These are phyloP conservation scores for Limtongia smithiae DNA, from an alignment of 805 yeast species.

Conservation along the genomic window DNA sequence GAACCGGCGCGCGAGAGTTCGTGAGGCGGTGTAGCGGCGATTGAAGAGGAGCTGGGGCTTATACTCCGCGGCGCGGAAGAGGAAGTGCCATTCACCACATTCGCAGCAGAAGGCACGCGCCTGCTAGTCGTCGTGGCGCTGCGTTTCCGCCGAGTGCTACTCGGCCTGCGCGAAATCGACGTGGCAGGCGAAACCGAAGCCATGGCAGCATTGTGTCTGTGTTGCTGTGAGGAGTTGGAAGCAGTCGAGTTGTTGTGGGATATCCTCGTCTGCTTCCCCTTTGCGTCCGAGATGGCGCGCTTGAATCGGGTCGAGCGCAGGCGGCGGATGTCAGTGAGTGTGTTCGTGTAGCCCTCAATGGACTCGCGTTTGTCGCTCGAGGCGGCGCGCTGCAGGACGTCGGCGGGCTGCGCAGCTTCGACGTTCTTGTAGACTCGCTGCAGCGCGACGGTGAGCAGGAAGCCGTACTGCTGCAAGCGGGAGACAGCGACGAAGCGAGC, in stretches of 20 bases:
- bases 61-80: too few species aligned
- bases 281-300: conserved; percentile 43
- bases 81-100: too few species aligned
- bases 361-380: conserved; percentile 23
- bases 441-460: conserved; percentile 77
- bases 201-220: neutral
- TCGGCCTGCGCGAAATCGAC: neutral
- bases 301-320: conserved; percentile 70
- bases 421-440: conserved; percentile 46
- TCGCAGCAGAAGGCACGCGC: too few species aligned
- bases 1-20: neutral
- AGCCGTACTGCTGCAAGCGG: conserved; percentile 68
- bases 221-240: too few species aligned
- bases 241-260: conserved; percentile 53
- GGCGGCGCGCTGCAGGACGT: conserved; percentile 6
- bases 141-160: neutral
- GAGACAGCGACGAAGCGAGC: conserved; percentile 53
- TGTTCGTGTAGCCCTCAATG: conserved; percentile 51
- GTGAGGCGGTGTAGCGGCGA: neutral
- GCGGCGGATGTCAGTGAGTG: conserved; percentile 72
- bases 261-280: conserved; percentile 55
- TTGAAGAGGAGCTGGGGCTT: neutral
- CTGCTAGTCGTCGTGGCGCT: too few species aligned
- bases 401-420: conserved; percentile 8
- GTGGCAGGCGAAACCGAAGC: neutral